Percentiles rank a stretch among this genome's conserved stretches.
Conservation (phyloP, 2,329 filamentous ascomycete genomes). For the Chaetomium sp. region DNA sequence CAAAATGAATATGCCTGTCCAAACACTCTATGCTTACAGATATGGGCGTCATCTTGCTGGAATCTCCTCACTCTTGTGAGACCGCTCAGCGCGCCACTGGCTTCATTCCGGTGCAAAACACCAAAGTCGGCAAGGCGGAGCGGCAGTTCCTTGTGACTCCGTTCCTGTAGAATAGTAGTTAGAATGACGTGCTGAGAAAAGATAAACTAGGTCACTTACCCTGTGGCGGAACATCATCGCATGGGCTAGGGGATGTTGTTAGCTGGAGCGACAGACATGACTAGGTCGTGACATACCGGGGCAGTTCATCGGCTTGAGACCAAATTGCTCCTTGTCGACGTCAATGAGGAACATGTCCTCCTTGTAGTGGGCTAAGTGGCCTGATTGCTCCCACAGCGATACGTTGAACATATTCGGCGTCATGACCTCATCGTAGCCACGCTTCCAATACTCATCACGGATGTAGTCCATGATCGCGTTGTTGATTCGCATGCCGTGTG, state of each 20-base stretch:
- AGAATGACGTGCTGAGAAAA: not conserved
- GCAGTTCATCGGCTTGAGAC: slow-evolving; percentile 95
- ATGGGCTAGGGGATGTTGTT: slow-evolving; percentile 16
- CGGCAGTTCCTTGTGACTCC: slow-evolving; percentile 84
- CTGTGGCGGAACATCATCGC: slow-evolving; percentile 26
- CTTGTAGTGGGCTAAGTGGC: slow-evolving; percentile 89
- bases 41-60: slow-evolving; percentile 93
- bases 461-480: slow-evolving; percentile 80
- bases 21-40: slow-evolving; percentile 40
- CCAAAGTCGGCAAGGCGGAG: slow-evolving; percentile 94
- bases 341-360: slow-evolving; percentile 82
- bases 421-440: slow-evolving; percentile 91
- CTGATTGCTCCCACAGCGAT: slow-evolving; percentile 86
- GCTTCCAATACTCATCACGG: slow-evolving; percentile 81
- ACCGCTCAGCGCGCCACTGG: slow-evolving; percentile 83
- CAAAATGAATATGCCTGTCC: not conserved
- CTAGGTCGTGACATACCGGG: slow-evolving; percentile 37
- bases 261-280: not conserved
- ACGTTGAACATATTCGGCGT: slow-evolving; percentile 96
- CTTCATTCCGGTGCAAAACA: slow-evolving; percentile 90
- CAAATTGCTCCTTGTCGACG: slow-evolving; percentile 72
- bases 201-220: slow-evolving; percentile 1
- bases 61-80: slow-evolving; percentile 90
- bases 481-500: slow-evolving; percentile 88
- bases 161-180: slow-evolving; percentile 32